Percentiles rank a stretch among this genome's conserved stretches.
phyloP scores from a whole-genome alignment of 2,329 filamentous ascomycete species.

The Talaromyces sp. region DNA sequence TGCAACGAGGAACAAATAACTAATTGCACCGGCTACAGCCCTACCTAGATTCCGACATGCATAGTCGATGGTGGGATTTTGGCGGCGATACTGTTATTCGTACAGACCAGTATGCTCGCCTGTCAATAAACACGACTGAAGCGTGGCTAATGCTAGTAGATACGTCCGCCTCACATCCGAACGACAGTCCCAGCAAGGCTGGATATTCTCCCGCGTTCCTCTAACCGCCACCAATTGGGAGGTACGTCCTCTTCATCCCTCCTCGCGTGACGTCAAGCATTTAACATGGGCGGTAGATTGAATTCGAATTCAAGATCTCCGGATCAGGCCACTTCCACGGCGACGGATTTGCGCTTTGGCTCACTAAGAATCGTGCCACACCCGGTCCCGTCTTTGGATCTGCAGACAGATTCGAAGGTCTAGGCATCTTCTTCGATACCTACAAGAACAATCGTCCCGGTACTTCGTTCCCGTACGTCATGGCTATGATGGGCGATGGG shows the following conservation, averaged over 20 bases:
- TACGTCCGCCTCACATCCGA: slow-evolving; percentile 93
- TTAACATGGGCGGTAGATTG: slow-evolving; percentile 53
- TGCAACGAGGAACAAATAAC: neutral
- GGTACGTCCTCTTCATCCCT: slow-evolving; percentile 35
- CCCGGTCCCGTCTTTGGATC: slow-evolving; percentile 83
- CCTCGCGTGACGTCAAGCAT: neutral
- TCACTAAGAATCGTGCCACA: slow-evolving; percentile 85
- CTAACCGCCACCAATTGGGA: slow-evolving; percentile 99
- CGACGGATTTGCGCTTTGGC: slow-evolving; percentile 96
- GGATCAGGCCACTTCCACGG: slow-evolving; percentile 87
- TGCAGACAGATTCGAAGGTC: slow-evolving; percentile 83
- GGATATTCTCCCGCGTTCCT: slow-evolving; percentile 90
- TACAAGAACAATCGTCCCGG: slow-evolving; percentile 99
- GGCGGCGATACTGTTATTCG: slow-evolving; percentile 88
- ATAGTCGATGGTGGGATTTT: slow-evolving; percentile 98
- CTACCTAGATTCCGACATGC: slow-evolving; percentile 96
- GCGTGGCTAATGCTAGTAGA: slow-evolving; percentile 43
- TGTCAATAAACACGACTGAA: neutral
- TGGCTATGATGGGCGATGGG: slow-evolving; percentile 97
- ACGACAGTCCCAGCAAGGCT: slow-evolving; percentile 83
- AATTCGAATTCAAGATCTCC: slow-evolving; percentile 91
- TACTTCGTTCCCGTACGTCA: slow-evolving; percentile 93
- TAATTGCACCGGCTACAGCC: slow-evolving; percentile 55
- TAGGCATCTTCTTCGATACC: slow-evolving; percentile 95
- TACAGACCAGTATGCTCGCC: slow-evolving; percentile 53